Base-by-base conservation (phyloP, 164 flowering plant species). In the Santalum album region DNA sequence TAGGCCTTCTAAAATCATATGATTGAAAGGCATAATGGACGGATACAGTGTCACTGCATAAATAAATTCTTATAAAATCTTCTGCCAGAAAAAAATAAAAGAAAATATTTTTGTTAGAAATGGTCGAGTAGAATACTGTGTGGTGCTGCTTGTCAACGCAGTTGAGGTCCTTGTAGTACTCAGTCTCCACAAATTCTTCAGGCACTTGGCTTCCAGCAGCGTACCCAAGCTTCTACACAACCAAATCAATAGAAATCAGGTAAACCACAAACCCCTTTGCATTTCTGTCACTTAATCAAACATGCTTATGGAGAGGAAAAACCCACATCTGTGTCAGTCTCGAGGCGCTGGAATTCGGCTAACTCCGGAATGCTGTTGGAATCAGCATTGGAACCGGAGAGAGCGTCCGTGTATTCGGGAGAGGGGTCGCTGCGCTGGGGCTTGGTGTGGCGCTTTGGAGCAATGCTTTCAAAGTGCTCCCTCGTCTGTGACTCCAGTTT, bases 161-260 rank as follows among this genome's bases (percentile, higher is more conserved):
- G 54, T 73, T 78, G 55, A 91, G 92, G 73, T 91, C 96, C 53
- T 76, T 74, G 74, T 91, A 87, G 46, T 91, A 87, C 39, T 82
- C 88, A 0, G 97, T 90, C 65, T 85, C 97, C 58, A 72, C 75
- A 49, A 75, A 87, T 51, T 90, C 97, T 55, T 83, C 97, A 1
- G 49, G 47, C 25, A 60, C 78, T 51, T 75, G 62, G 17, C 55
- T 69, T 46, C 76, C 82, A 39, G 36, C 82, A 39, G 36, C 61
- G 57, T 65, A 72, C 5, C 61, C 70, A 32, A 85, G 42, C 65
- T 84, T 90, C 92, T 83, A 73, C 66, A 60, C 26, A 20, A 27
- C 15, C 19, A 12, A 42, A 38, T 38, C 14, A 38, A n/a, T n/a
- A n/a, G n/a, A n/a, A n/a, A n/a, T n/a, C n/a, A n/a, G n/a, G n/a